These are phyloP conservation scores for Xanthoconium separans DNA, from an alignment of 1,284 basidiomycete genomes.

Conservation along the genomic window DNA sequence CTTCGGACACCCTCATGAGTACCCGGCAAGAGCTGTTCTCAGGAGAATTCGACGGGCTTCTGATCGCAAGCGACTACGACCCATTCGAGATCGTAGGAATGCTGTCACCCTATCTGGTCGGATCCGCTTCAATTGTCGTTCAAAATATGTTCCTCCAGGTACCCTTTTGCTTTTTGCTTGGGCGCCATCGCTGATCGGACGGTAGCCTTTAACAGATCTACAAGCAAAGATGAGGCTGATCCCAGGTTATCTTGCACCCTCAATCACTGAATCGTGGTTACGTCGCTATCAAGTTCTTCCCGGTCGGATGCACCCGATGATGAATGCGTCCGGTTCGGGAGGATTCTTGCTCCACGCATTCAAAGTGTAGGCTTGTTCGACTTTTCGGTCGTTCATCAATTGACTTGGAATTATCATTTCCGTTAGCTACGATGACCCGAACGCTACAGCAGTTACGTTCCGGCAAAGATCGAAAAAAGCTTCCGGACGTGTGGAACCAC, in stretches of 20 bases:
- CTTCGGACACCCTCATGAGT: slow-evolving; percentile 55
- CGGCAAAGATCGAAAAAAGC: slow-evolving; percentile 31
- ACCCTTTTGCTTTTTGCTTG: slow-evolving; percentile 11
- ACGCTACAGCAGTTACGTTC: slow-evolving; percentile 50
- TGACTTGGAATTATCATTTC: slow-evolving; percentile 11
- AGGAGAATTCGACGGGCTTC: slow-evolving; percentile 87
- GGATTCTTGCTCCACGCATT: slow-evolving; percentile 86
- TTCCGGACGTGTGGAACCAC: not conserved
- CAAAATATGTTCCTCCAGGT: slow-evolving; percentile 85
- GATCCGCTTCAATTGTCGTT: slow-evolving; percentile 85
- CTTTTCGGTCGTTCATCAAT: not conserved
- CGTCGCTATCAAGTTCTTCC: slow-evolving; percentile 93
- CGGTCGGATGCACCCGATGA: slow-evolving; percentile 93
- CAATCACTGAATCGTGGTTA: slow-evolving; percentile 86
- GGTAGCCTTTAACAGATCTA: slow-evolving; percentile 70
- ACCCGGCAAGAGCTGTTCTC: slow-evolving; percentile 81
- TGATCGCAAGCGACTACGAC: slow-evolving; percentile 87
- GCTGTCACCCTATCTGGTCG: slow-evolving; percentile 75
- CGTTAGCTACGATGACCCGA: slow-evolving; percentile 65
- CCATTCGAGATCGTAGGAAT: slow-evolving; percentile 79
- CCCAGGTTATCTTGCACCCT: slow-evolving; percentile 75
- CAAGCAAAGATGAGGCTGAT: slow-evolving; percentile 70
- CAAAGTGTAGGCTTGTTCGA: slow-evolving; percentile 65
- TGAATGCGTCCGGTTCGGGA: slow-evolving; percentile 88
- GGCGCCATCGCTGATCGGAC: slow-evolving; percentile 1